These are phyloP conservation scores for Trichoderma erinaceum DNA, from an alignment of 495 filamentous ascomycete genomes.

Conservation along the genomic window DNA sequence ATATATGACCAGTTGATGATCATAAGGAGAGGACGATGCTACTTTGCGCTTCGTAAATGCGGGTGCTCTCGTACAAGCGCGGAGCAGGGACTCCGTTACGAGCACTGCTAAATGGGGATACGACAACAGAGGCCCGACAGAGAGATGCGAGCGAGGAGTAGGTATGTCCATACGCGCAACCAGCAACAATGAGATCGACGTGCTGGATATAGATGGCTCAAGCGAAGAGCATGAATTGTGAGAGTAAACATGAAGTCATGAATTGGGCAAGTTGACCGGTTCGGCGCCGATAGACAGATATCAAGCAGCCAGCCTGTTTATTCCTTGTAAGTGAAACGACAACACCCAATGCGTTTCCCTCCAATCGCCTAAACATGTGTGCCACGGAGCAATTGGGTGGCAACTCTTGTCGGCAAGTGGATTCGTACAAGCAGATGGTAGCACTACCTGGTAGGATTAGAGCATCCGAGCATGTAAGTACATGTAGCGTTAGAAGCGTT, in stretches of 20 bases:
- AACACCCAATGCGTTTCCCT: background rate
- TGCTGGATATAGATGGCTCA: too few species aligned
- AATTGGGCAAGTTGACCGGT: too few species aligned
- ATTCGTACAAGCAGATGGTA: too few species aligned
- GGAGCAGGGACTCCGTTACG: background rate
- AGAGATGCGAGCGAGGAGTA: background rate
- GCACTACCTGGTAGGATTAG: background rate
- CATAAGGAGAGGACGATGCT: background rate
- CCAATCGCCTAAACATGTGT: background rate
- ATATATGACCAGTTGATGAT: background rate
- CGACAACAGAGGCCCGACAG: background rate
- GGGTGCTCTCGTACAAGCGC: background rate
- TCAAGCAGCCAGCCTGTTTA: too few species aligned
- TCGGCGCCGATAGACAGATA: too few species aligned
- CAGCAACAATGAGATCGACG: too few species aligned
- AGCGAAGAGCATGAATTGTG: too few species aligned
- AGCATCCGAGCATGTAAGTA: too few species aligned
- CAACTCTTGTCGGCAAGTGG: background rate
- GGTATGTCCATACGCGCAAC: background rate
- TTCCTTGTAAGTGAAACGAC: too few species aligned
- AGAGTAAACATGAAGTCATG: too few species aligned
- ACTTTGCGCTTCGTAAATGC: slow-evolving; percentile 9
- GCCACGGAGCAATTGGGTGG: background rate
- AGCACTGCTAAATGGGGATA: slow-evolving; percentile 7
- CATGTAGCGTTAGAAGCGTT: background rate